Evolutionary conservation across 192 early-diverging fungal genomes (phyloP).

Genomic region (Gryganskiella cystojenkinii): DNA sequence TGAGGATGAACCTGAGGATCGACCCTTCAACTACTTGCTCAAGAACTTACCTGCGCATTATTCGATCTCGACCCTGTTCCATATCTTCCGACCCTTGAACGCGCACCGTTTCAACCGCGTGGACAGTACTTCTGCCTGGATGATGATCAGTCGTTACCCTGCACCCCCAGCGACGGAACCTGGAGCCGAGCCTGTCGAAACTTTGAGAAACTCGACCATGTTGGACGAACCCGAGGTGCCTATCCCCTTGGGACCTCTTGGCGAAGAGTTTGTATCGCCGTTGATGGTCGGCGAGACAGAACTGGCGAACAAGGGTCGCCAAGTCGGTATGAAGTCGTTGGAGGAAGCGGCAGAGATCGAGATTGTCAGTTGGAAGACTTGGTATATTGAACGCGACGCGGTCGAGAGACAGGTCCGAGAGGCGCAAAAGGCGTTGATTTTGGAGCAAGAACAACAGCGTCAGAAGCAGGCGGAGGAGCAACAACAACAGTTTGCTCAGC

Average conservation of each 20-base stretch:
- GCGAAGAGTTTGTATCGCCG: slow-evolving; percentile 40
- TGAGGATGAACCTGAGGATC: slow-evolving; percentile 56
- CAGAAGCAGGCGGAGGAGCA: background rate
- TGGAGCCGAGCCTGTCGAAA: background rate
- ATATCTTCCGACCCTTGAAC: slow-evolving; percentile 57
- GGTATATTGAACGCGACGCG: slow-evolving; percentile 35
- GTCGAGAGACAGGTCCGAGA: slow-evolving; percentile 17
- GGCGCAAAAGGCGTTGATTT: background rate
- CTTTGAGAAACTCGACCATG: background rate
- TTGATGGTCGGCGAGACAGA: slow-evolving; percentile 43
- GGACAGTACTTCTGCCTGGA: slow-evolving; percentile 58
- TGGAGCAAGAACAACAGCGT: background rate
- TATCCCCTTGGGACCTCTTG: slow-evolving; percentile 48
- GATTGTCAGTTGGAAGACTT: slow-evolving; percentile 46
- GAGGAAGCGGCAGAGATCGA: slow-evolving; percentile 55
- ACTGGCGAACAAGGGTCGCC: slow-evolving; percentile 28
- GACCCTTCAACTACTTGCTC: slow-evolving; percentile 61
- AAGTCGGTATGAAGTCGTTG: slow-evolving; percentile 36
- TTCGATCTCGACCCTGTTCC: slow-evolving; percentile 59
- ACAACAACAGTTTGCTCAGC: background rate
- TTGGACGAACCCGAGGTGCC: slow-evolving; percentile 14
- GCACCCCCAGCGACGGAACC: slow-evolving; percentile 11
- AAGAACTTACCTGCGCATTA: slow-evolving; percentile 62
- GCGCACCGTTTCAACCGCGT: slow-evolving; percentile 62
- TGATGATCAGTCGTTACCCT: slow-evolving; percentile 56